Conservation (phyloP, 1,284 basidiomycete genomes). For the Tilletia walkeri region DNA sequence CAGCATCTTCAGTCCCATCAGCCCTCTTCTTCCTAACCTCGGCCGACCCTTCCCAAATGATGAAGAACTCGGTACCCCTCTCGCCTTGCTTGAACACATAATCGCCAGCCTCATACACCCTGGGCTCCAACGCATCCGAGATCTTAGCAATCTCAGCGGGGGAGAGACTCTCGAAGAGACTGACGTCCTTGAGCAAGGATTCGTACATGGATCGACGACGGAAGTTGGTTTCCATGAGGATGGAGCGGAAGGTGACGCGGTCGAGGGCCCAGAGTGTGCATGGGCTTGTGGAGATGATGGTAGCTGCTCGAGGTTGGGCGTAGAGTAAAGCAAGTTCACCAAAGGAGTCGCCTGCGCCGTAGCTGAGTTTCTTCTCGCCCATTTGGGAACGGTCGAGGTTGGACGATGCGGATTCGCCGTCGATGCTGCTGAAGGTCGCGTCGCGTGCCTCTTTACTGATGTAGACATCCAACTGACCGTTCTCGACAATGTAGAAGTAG, state of each 20-base stretch:
- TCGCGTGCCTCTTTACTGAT: slow-evolving; percentile 58
- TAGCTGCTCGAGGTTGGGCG: slow-evolving; percentile 90
- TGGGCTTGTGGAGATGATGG: slow-evolving; percentile 75
- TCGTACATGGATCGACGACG: slow-evolving; percentile 91
- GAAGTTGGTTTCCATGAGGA: slow-evolving; percentile 63
- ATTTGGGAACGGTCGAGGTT: slow-evolving; percentile 22
- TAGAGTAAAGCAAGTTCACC: slow-evolving; percentile 98
- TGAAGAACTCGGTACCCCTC: slow-evolving; percentile 93
- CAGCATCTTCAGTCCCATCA: slow-evolving; percentile 53
- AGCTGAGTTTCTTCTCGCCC: slow-evolving; percentile 63
- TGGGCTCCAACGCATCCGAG: slow-evolving; percentile 86
- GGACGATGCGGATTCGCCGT: background rate
- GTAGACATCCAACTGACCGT: slow-evolving; percentile 81
- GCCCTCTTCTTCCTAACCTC: slow-evolving; percentile 78
- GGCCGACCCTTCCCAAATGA: slow-evolving; percentile 89
- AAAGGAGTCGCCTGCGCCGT: slow-evolving; percentile 81
- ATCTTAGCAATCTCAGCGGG: slow-evolving; percentile 90
- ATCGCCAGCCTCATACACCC: slow-evolving; percentile 77
- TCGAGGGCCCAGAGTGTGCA: slow-evolving; percentile 93
- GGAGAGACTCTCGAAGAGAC: slow-evolving; percentile 79
- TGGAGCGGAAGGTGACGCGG: slow-evolving; percentile 97
- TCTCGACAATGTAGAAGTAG: slow-evolving; percentile 96
- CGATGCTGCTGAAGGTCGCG: background rate
- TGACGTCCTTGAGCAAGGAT: slow-evolving; percentile 86
- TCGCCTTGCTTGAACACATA: slow-evolving; percentile 88